Percentiles rank a stretch among this genome's conserved stretches.
phyloP scores from a whole-genome alignment of 257 asterid genomes.

The Thymus mandschuricus region DNA sequence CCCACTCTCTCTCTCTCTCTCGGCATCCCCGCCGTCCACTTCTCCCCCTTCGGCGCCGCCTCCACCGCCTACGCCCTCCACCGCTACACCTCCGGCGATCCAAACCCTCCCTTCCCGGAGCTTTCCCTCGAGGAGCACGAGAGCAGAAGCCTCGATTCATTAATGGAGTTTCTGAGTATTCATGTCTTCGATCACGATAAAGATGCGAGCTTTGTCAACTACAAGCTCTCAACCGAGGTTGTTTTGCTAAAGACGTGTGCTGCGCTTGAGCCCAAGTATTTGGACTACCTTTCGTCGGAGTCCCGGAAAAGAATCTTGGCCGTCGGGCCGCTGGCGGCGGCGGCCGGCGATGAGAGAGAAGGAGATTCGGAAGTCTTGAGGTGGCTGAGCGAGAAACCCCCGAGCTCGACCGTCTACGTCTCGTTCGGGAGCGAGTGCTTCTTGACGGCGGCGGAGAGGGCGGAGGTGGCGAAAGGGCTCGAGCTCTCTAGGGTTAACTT shows the following conservation, averaged over 20 bases:
- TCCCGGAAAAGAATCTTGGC: not conserved
- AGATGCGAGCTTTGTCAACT: not conserved
- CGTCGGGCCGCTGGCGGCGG: not conserved
- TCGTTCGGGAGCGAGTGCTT: slow-evolving; percentile 58
- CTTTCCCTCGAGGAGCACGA: slow-evolving; percentile 10
- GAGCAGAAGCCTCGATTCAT: not conserved
- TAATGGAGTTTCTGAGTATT: not conserved
- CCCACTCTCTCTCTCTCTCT: slow-evolving; percentile 36
- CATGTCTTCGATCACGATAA: slow-evolving; percentile 17
- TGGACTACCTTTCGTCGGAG: not conserved
- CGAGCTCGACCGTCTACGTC: slow-evolving; percentile 39
- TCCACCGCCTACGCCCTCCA: slow-evolving; percentile 31
- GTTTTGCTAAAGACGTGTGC: slow-evolving; percentile 5
- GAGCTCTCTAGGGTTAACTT: slow-evolving; percentile 43
- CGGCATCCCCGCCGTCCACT: slow-evolving; percentile 41
- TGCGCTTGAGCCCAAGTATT: slow-evolving; percentile 1
- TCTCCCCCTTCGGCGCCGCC: slow-evolving; percentile 26
- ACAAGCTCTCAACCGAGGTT: not conserved
- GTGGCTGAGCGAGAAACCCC: slow-evolving; percentile 45
- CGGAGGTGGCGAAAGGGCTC: slow-evolving; percentile 47
- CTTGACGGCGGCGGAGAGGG: slow-evolving; percentile 39
- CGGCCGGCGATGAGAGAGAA: too few relatives aligned
- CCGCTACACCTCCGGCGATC: not conserved
- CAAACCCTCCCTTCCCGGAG: slow-evolving; percentile 32
- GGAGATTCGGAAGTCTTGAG: slow-evolving; percentile 24